These are phyloP conservation scores for Ascoidea rubescens DNA, from an alignment of 805 yeast genomes.

Conservation along the genomic window DNA sequence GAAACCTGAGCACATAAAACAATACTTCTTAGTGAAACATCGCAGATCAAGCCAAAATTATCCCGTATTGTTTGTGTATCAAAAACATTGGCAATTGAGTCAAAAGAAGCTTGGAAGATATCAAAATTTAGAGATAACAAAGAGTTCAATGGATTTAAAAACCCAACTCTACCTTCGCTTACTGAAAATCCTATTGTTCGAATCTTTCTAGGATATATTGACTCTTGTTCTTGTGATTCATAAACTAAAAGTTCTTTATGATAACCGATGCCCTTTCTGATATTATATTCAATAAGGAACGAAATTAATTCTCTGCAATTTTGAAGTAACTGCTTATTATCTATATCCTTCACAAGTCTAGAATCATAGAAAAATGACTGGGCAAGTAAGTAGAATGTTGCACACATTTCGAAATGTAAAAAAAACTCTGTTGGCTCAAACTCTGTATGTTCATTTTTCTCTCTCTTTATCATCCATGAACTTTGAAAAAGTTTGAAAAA, in stretches of 20 bases:
- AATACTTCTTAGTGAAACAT: slow-evolving; percentile 63
- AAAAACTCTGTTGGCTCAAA: slow-evolving; percentile 77
- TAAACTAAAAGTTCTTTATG: slow-evolving; percentile 13
- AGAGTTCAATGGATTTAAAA: slow-evolving; percentile 7
- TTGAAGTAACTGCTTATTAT: not conserved
- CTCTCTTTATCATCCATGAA: slow-evolving; percentile 59
- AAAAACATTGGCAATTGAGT: not conserved
- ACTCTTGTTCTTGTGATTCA: slow-evolving; percentile 67
- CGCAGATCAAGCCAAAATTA: slow-evolving; percentile 5
- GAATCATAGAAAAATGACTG: slow-evolving; percentile 38
- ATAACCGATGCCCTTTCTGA: no score
- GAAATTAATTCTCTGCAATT: not conserved
- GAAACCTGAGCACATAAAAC: slow-evolving; percentile 75
- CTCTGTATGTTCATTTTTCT: slow-evolving; percentile 71
- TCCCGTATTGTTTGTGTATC: not conserved
- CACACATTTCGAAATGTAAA: slow-evolving; percentile 24
- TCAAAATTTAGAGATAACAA: slow-evolving; percentile 4
- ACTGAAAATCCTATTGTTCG: slow-evolving; percentile 27
- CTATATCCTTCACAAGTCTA: slow-evolving; percentile 9
- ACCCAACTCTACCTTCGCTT: slow-evolving; percentile 12
- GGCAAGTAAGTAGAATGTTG: slow-evolving; percentile 50
- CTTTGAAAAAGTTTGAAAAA: slow-evolving; percentile 63
- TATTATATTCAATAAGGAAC: no score
- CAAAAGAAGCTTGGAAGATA: not conserved
- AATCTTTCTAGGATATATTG: slow-evolving; percentile 43